Evolutionary conservation across 2,329 filamentous ascomycete genomes (phyloP), one percentile per base, ranked within the genome.

Genomic region (Seiridium cupressi): DNA sequence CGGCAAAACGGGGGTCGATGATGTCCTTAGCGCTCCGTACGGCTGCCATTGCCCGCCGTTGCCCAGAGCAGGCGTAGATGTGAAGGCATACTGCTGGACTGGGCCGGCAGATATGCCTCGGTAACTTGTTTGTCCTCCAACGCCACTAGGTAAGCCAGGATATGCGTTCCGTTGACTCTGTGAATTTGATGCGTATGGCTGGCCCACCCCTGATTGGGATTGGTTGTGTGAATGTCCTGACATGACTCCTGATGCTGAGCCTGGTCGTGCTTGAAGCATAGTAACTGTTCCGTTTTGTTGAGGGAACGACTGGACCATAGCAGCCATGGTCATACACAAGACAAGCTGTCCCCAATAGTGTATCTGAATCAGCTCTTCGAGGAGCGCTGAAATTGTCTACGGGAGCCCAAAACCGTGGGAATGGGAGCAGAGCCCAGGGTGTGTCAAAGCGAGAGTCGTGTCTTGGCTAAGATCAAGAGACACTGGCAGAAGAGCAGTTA

Each of bases 261-360:
- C 82, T 63, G 89, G 86, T 73, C 89, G 86, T 68, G 88, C 84
- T 75, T 92, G 90, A 70, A 93, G 87, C 84, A 93, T 89, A 65
- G 88, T 88, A 69, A 88, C 83, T 67, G 89, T 88, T 75, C 83
- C 82, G 71, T 88, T 87, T 77, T 92, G 89, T 78, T 91, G 89
- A 70, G 90, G 86, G 73, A 90, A 91, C 63, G 89, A 87, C 79
- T 94, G 91, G 72, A 93, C 89, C 81, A 94, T 83, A 76, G 91
- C 90, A 81, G 91, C 91, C 91, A 95, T 94, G 75, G 74, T 89
- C 81, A 54, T 53, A 8, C 55, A 61, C 26, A 51, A 26, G 57
- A 5, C 9, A 34, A 31, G 6, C 35, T 58, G 3, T 31, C 44
- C 11, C 4, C 5, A 46, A 34, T 9, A 34, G 10, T 11, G 26